Evolutionary conservation across 306 rosid species (phyloP).

Genomic region (Ceratonia siliqua): DNA sequence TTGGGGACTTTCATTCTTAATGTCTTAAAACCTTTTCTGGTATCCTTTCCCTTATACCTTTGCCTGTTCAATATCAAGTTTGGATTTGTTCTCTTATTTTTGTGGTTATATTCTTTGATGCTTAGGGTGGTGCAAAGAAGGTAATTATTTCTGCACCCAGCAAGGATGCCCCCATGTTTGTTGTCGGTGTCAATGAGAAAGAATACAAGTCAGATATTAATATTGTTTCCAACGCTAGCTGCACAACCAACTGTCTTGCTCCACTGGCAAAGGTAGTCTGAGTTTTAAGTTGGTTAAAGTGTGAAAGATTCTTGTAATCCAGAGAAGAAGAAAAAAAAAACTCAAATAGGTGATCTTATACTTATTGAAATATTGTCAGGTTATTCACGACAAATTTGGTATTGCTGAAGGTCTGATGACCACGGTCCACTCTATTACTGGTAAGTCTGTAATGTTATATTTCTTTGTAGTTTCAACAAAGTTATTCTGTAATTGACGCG

Average conservation of each 20-base stretch:
- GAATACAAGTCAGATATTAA: conserved; percentile 54
- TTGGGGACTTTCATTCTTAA: not conserved
- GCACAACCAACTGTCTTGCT: conserved; percentile 74
- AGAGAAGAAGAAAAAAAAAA: not conserved
- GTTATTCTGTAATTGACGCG: not conserved
- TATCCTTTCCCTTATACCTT: not conserved
- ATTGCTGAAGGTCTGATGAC: conserved; percentile 94
- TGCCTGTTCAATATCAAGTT: not conserved
- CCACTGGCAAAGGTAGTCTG: conserved; percentile 57
- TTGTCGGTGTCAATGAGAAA: conserved; percentile 71
- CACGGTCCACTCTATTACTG: conserved; percentile 84
- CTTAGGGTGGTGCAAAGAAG: conserved; percentile 72
- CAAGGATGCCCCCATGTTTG: conserved; percentile 75
- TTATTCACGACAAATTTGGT: conserved; percentile 74
- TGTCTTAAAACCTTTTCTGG: not conserved
- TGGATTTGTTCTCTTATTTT: not conserved
- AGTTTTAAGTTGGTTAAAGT: not conserved
- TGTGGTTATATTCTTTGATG: not conserved
- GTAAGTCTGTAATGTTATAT: conserved; percentile 35
- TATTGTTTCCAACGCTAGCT: conserved; percentile 67
- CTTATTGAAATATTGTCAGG: conserved; percentile 42
- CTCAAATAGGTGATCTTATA: not conserved
- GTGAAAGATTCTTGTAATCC: not conserved
- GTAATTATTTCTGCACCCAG: conserved; percentile 70
- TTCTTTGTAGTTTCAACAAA: not conserved